Evolutionary conservation across 2,329 filamentous ascomycete species (phyloP).

Genomic region (Pleoardoris graminearum): DNA sequence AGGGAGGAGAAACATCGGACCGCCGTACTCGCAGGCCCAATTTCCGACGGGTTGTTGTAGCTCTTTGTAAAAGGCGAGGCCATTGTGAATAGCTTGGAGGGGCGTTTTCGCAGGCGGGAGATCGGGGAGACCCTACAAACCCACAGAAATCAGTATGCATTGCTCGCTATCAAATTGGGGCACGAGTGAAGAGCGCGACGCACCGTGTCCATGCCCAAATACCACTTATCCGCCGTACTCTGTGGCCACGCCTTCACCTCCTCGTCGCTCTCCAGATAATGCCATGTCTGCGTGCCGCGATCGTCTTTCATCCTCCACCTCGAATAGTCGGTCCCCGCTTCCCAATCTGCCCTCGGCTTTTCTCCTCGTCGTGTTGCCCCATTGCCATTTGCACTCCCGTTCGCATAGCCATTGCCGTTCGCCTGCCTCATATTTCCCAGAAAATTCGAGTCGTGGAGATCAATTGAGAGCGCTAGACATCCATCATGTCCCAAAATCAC

Average conservation of each 20-base stretch:
- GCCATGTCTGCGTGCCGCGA: slow-evolving; percentile 87
- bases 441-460: neutral
- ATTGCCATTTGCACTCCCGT: neutral
- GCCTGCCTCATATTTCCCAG: slow-evolving; percentile 21
- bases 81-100: slow-evolving; percentile 78
- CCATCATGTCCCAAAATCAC: neutral
- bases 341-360: slow-evolving; percentile 11
- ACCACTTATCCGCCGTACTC: slow-evolving; percentile 85
- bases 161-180: neutral
- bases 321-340: slow-evolving; percentile 67
- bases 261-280: slow-evolving; percentile 77
- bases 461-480: neutral
- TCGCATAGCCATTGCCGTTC: slow-evolving; percentile 19
- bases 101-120: slow-evolving; percentile 73
- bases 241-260: slow-evolving; percentile 80
- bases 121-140: slow-evolving; percentile 69
- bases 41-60: slow-evolving; percentile 87
- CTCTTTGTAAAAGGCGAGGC: slow-evolving; percentile 83
- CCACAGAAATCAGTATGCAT: neutral
- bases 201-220: slow-evolving; percentile 78
- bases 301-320: slow-evolving; percentile 87
- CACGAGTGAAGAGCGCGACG: slow-evolving; percentile 2
- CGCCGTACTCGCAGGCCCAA: slow-evolving; percentile 97
- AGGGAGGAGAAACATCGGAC: slow-evolving; percentile 92
- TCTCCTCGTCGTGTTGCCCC: slow-evolving; percentile 18